Conservation (phyloP, 2,329 filamentous ascomycete species). For the Endoconidiophora polonica region DNA sequence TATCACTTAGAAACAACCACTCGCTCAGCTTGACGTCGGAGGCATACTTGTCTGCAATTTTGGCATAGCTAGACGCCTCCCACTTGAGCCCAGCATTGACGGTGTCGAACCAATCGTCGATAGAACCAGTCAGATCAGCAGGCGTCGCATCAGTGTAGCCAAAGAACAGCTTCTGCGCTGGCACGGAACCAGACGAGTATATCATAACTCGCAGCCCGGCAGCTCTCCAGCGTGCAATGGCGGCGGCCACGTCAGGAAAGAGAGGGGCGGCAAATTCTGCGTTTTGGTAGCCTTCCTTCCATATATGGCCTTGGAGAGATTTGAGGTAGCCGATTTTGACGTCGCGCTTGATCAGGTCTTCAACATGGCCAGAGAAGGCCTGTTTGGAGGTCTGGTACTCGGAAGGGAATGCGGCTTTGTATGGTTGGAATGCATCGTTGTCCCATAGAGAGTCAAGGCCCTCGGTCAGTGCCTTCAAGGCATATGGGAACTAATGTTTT, state of each 20-base stretch:
- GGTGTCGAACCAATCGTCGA: slow-evolving; percentile 61
- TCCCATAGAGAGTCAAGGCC: slow-evolving; percentile 53
- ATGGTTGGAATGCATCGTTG: slow-evolving; percentile 43
- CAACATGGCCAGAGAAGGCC: slow-evolving; percentile 48
- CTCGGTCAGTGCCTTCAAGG: slow-evolving; percentile 46
- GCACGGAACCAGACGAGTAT: slow-evolving; percentile 67
- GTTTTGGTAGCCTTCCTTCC: slow-evolving; percentile 55
- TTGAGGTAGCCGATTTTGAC: slow-evolving; percentile 66
- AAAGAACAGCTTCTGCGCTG: slow-evolving; percentile 68
- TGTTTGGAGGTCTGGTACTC: slow-evolving; percentile 41
- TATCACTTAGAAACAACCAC: slow-evolving; percentile 72
- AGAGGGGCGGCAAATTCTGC: slow-evolving; percentile 56
- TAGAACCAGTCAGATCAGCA: slow-evolving; percentile 40
- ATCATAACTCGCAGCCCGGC: slow-evolving; percentile 48
- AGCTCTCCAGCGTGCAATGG: slow-evolving; percentile 41
- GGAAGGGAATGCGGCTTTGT: slow-evolving; percentile 54
- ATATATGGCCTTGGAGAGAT: slow-evolving; percentile 63
- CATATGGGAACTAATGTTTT: slow-evolving; percentile 57
- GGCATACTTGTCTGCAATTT: slow-evolving; percentile 32
- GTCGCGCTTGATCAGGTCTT: slow-evolving; percentile 53
- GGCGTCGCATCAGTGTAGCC: slow-evolving; percentile 42
- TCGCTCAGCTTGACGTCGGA: slow-evolving; percentile 28
- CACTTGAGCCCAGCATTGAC: slow-evolving; percentile 64
- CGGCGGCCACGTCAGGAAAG: slow-evolving; percentile 55
- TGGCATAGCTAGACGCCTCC: slow-evolving; percentile 48